Evolutionary conservation across 2,329 filamentous ascomycete species (phyloP).

Genomic region (Talaromyces rugulosus): DNA sequence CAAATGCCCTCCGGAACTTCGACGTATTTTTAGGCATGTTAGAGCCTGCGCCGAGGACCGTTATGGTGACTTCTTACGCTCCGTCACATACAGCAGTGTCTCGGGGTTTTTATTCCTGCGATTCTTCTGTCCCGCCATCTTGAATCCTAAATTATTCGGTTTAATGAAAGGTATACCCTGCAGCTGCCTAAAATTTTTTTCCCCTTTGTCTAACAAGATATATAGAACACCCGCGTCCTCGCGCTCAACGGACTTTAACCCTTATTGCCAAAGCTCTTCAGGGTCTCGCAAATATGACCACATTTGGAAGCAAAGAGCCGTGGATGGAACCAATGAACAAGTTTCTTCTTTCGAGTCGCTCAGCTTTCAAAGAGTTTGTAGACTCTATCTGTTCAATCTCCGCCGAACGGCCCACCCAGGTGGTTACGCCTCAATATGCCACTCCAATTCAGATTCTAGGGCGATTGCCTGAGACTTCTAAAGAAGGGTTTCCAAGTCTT

Average conservation of each 20-base stretch:
- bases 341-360: slow-evolving; percentile 71
- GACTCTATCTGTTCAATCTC: slow-evolving; percentile 82
- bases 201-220: not conserved
- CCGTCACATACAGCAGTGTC: slow-evolving; percentile 87
- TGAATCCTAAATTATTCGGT: slow-evolving; percentile 92
- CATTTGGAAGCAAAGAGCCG: slow-evolving; percentile 89
- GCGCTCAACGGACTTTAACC: slow-evolving; percentile 81
- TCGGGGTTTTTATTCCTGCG: slow-evolving; percentile 91
- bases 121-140: slow-evolving; percentile 93
- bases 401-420: slow-evolving; percentile 60
- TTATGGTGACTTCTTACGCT: slow-evolving; percentile 87
- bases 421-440: slow-evolving; percentile 78
- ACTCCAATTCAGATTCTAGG: slow-evolving; percentile 87
- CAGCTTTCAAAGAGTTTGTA: slow-evolving; percentile 80
- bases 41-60: slow-evolving; percentile 89
- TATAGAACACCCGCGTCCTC: slow-evolving; percentile 72
- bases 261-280: slow-evolving; percentile 90
- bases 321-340: slow-evolving; percentile 99
- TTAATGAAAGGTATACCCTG: slow-evolving; percentile 60
- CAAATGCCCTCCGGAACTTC: slow-evolving; percentile 73
- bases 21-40: slow-evolving; percentile 85
- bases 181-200: not conserved
- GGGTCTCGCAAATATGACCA: slow-evolving; percentile 83
- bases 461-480: slow-evolving; percentile 71
- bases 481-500: slow-evolving; percentile 88